Evolutionary conservation across 345 rosid species (phyloP).

Genomic region (Arabidopsis thaliana): DNA sequence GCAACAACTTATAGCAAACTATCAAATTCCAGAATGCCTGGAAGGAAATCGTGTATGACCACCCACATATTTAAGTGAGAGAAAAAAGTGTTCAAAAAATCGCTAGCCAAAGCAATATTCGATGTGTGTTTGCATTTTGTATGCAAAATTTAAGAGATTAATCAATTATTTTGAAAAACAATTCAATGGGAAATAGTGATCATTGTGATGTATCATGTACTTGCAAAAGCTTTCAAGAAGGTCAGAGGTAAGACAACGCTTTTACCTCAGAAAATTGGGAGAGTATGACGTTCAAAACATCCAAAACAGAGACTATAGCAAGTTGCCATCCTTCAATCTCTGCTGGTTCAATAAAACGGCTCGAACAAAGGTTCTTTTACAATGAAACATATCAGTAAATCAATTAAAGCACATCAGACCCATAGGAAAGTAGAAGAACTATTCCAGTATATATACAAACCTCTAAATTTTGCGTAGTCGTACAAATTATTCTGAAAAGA

Average conservation of each 20-base stretch:
- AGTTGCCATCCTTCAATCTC: slow-evolving; percentile 89
- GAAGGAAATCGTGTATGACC: slow-evolving; percentile 14
- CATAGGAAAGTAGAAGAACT: slow-evolving; percentile 22
- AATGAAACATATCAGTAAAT: slow-evolving; percentile 32
- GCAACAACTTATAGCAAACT: slow-evolving; percentile 45
- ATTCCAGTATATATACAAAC: slow-evolving; percentile 52
- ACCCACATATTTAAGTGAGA: slow-evolving; percentile 25
- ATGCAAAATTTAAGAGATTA: slow-evolving; percentile 25
- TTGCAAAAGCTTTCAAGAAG: slow-evolving; percentile 26
- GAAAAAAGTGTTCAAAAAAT: neutral
- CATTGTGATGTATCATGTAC: neutral
- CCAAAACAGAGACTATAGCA: slow-evolving; percentile 78
- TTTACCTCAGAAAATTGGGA: slow-evolving; percentile 69
- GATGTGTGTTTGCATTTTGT: neutral
- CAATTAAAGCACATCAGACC: slow-evolving; percentile 15
- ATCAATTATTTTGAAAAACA: neutral
- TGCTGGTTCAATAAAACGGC: slow-evolving; percentile 62
- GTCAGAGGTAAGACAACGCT: slow-evolving; percentile 9
- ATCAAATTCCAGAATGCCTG: slow-evolving; percentile 33
- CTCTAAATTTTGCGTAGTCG: slow-evolving; percentile 76
- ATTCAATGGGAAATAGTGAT: neutral
- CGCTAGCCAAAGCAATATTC: slow-evolving; percentile 10
- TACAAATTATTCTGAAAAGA: slow-evolving; percentile 76
- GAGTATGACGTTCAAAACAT: slow-evolving; percentile 61
- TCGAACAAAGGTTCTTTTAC: slow-evolving; percentile 70